Base-by-base conservation (phyloP, 2,329 filamentous ascomycete species). In the Apiospora rasikravindrae region DNA sequence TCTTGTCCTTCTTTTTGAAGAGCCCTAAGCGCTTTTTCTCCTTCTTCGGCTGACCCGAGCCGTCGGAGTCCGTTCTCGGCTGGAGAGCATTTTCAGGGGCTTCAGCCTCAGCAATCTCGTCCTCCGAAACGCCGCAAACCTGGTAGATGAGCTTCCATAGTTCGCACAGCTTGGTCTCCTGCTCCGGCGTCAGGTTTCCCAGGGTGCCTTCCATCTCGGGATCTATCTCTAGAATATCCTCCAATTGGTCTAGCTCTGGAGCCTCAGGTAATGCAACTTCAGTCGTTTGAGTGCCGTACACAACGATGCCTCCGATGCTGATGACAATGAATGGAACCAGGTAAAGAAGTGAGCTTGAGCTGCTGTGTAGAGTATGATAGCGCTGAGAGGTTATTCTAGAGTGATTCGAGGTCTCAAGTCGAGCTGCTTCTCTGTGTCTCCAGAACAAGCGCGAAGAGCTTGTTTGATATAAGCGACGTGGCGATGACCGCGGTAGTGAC, bases 161-260 rank as follows among this genome's bases (percentile, higher is more conserved):
- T 82, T 97, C 93, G 78, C 92, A 93, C 72, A 99, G 86, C 84
- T 97, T 98, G 75, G 89, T 89, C 78, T 98, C 94, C 84, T 99
- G 91, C 74, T 98, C 95, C 3, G 90, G 82, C n/a, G 95, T 98
- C 72, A 99, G 87, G 77, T 94, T 98, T 73, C 94, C 95, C 71
- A 94, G 89, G 73, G 95, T 91, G 70, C 96, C 96, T 57, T 76
- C 76, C 79, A 80, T 80, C 26, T 75, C 72, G 69, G 75, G 73
- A 74, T 75, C 67, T 69, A 49, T 37, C 10, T 75, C 67, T 69
- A 49, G 57, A 40, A 13, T 19, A 40, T 13, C 57, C 57, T 40
- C 22, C 33, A 64, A n/a, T 37, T 64, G 57, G 33, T 64, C 57
- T n/a, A 24, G 57, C 0, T 64, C 57, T 64, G 57, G n/a, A 40